A percentile compares a stretch with the other conserved stretches of the same genome.
Conservation (phyloP, 2,329 filamentous ascomycete genomes). For the Nemania serpens region DNA sequence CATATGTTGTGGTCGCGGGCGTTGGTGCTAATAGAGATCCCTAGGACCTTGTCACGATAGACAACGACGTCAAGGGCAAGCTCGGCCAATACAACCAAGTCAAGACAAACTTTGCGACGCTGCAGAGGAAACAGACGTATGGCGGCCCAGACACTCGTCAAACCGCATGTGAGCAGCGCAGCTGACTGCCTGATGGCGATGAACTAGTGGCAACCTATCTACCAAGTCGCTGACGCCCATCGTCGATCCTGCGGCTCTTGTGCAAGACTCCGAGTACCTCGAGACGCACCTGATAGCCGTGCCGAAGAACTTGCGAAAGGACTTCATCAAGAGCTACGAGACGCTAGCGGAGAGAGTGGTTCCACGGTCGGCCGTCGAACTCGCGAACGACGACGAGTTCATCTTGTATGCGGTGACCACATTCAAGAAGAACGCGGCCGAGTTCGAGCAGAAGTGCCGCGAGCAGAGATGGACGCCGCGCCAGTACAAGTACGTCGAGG, state of each 20-base stretch:
- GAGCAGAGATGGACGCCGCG: conserved; percentile 94
- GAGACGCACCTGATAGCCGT: conserved; percentile 94
- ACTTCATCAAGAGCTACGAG: conserved; percentile 89
- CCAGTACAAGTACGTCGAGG: conserved; percentile 91
- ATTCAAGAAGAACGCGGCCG: conserved; percentile 87
- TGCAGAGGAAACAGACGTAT: conserved; percentile 88
- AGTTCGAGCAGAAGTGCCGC: conserved; percentile 90
- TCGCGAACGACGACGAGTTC: conserved; percentile 89
- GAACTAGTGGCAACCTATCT: conserved; percentile 79
- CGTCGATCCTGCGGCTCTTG: conserved; percentile 77
- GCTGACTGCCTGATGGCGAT: conserved; percentile 16
- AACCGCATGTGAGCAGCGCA: not conserved
- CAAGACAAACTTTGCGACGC: conserved; percentile 79
- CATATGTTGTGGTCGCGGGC: not conserved
- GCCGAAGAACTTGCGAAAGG: conserved; percentile 77
- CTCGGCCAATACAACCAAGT: conserved; percentile 92
- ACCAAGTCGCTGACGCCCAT: conserved; percentile 93
- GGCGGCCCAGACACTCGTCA: conserved; percentile 36
- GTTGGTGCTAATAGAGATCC: conserved; percentile 21
- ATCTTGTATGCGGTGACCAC: conserved; percentile 84
- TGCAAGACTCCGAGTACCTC: conserved; percentile 93
- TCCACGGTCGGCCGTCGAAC: conserved; percentile 78
- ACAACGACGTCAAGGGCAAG: conserved; percentile 95
- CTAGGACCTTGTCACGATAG: conserved; percentile 88
- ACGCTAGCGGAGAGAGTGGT: conserved; percentile 90